These are phyloP conservation scores for Kwoniella heveanensis DNA, from an alignment of 768 basidiomycete species.

Conservation along the genomic window DNA sequence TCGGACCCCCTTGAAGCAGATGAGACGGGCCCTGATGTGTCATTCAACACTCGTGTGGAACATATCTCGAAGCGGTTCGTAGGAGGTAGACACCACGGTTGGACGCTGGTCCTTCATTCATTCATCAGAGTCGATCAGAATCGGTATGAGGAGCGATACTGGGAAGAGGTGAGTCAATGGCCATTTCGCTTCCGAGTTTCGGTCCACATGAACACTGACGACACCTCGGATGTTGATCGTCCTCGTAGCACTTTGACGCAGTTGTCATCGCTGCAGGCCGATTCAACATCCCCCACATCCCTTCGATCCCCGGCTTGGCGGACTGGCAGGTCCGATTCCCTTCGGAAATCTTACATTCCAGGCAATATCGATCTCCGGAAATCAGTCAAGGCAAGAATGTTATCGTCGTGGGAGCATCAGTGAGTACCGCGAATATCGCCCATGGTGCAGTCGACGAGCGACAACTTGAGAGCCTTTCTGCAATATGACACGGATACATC, in stretches of 20 bases:
- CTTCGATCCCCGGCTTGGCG: constrained; percentile 55
- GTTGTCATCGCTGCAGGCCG: constrained; percentile 54
- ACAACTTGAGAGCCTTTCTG: no score
- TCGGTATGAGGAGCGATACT: constrained; percentile 8
- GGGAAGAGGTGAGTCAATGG: constrained; percentile 23
- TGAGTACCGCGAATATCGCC: constrained; percentile 34
- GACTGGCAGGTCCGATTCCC: constrained; percentile 53
- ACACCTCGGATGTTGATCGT: no score
- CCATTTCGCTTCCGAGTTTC: no score
- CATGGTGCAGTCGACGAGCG: no score
- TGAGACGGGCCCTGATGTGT: constrained; percentile 14
- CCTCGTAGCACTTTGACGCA: constrained; percentile 49
- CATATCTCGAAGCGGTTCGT: constrained; percentile 56
- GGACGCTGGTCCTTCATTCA: constrained; percentile 2
- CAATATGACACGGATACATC: no score
- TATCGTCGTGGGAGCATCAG: constrained; percentile 59
- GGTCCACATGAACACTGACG: no score
- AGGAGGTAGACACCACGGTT: constrained; percentile 3
- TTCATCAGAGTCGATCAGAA: neutral
- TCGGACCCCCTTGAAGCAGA: neutral
- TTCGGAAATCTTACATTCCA: constrained; percentile 17
- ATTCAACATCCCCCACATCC: constrained; percentile 34
- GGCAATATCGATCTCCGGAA: constrained; percentile 21
- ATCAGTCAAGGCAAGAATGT: constrained; percentile 46
- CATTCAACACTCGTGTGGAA: constrained; percentile 62